These are phyloP conservation scores for Arabidopsis lyrata DNA, from an alignment of 441 rosid genomes.

Conservation along the genomic window DNA sequence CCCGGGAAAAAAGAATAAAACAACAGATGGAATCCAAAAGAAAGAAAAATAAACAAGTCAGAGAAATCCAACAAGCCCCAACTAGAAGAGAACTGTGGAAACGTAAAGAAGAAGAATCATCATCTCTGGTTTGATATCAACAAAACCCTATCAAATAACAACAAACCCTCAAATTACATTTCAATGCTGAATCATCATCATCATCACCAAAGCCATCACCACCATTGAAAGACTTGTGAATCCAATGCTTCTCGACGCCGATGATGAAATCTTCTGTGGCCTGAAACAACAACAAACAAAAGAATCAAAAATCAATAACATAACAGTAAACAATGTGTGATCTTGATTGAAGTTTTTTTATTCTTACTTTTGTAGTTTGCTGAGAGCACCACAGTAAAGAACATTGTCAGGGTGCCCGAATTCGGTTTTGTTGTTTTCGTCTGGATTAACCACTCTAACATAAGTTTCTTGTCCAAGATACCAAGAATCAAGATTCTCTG, in stretches of 20 bases:
- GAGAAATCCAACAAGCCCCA: conserved; percentile 39
- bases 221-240: conserved; percentile 45
- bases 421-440: conserved; percentile 80
- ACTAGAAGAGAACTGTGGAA: conserved; percentile 43
- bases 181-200: conserved; percentile 41
- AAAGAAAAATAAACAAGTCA: conserved; percentile 34
- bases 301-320: conserved; percentile 20
- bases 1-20: conserved; percentile 31
- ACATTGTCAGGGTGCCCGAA: conserved; percentile 76
- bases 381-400: conserved; percentile 84
- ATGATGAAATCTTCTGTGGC: conserved; percentile 69
- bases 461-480: conserved; percentile 99
- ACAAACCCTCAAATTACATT: conserved; percentile 29
- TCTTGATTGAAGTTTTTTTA: conserved; percentile 5
- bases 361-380: conserved; percentile 72
- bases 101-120: conserved; percentile 32
- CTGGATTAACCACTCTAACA: conserved; percentile 88
- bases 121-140: conserved; percentile 43
- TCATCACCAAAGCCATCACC: conserved; percentile 40
- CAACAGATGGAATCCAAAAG: conserved; percentile 37
- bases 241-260: conserved; percentile 49
- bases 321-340: neutral
- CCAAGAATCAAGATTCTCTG: conserved; percentile 96
- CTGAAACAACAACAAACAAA: conserved; percentile 50
- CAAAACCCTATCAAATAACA: conserved; percentile 37